phyloP scores from a whole-genome alignment of 164 flowering plant species.

The Litsea cubeba region DNA sequence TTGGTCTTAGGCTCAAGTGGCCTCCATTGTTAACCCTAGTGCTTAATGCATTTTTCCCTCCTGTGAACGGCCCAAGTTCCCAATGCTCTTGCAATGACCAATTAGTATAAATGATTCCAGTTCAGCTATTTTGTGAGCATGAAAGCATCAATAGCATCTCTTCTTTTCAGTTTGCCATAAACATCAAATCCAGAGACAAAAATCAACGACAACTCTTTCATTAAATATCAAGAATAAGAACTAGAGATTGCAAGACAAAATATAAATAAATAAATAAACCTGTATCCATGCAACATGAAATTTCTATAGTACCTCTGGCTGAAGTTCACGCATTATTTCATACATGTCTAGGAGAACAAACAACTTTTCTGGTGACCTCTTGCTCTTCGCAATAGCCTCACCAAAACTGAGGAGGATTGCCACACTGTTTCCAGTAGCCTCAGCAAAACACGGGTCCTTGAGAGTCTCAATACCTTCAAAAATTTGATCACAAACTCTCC shows the following conservation, averaged over 20 bases:
- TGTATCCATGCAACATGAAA: not conserved
- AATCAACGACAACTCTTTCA: not conserved
- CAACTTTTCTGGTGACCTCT: conserved; percentile 93
- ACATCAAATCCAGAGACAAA: not conserved
- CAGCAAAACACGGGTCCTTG: conserved; percentile 80
- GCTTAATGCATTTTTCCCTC: too few species aligned
- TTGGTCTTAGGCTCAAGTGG: too few species aligned
- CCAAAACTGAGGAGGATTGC: conserved; percentile 93
- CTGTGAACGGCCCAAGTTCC: too few species aligned
- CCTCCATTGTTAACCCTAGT: too few species aligned
- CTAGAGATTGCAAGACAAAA: not conserved
- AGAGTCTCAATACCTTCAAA: conserved; percentile 71
- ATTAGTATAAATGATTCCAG: not conserved
- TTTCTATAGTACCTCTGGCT: conserved; percentile 60
- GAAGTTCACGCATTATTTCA: conserved; percentile 92
- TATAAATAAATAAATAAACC: not conserved
- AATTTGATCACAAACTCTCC: conserved; percentile 82
- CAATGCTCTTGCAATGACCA: too few species aligned
- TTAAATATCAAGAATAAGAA: not conserved
- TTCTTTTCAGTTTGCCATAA: not conserved
- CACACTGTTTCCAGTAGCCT: conserved; percentile 75
- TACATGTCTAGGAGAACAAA: conserved; percentile 96
- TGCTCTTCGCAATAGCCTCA: conserved; percentile 95
- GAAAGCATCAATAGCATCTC: not conserved
- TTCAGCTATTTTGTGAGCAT: not conserved